These are phyloP conservation scores for Populus pruinosa DNA, from an alignment of 345 rosid species.

Conservation along the genomic window DNA sequence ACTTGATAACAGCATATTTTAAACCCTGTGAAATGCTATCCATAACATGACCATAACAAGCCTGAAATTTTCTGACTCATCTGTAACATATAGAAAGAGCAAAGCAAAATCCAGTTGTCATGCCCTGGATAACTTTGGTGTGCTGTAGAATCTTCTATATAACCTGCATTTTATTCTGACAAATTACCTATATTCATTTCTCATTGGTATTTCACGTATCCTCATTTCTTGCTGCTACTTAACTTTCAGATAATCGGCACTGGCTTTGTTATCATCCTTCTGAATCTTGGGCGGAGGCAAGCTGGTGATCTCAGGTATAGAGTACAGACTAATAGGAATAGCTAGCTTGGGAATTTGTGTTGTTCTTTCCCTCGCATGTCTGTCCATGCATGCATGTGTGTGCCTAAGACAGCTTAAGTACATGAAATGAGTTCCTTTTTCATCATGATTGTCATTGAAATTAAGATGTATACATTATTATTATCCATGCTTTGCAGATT, in stretches of 20 bases:
- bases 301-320: constrained; percentile 83
- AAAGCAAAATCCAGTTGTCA: neutral
- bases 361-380: neutral
- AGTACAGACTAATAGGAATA: neutral
- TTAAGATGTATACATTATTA: too few relatives aligned
- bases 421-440: too few relatives aligned
- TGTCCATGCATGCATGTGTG: neutral
- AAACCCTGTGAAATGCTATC: too few relatives aligned
- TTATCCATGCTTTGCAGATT: too few relatives aligned
- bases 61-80: neutral
- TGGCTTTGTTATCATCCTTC: constrained; percentile 67
- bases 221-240: constrained; percentile 12
- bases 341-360: neutral
- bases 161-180: neutral
- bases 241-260: constrained; percentile 67
- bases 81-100: neutral
- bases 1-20: too few relatives aligned
- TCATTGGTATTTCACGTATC: neutral
- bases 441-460: too few relatives aligned
- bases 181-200: neutral
- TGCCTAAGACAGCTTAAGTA: too few relatives aligned
- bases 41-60: too few relatives aligned
- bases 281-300: constrained; percentile 77
- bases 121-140: neutral
- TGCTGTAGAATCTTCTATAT: neutral